phyloP scores from a whole-genome alignment of 306 rosid genomes.

The Vigna mungo region DNA sequence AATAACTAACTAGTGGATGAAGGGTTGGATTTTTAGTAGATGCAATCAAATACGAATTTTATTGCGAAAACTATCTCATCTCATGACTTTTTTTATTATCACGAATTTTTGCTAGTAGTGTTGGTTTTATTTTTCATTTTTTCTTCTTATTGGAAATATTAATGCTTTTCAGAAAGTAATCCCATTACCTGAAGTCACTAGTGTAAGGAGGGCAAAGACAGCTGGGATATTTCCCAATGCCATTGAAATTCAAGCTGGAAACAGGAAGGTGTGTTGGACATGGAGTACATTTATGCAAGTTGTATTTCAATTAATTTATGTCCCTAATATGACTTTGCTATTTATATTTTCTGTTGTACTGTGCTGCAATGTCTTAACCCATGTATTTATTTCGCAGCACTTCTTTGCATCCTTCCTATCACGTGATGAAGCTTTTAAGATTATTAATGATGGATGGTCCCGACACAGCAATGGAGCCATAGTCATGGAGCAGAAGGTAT shows the following conservation, averaged over 20 bases:
- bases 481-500: constrained; percentile 65
- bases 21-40: constrained; percentile 22
- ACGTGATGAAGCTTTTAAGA: constrained; percentile 91
- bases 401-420: constrained; percentile 94
- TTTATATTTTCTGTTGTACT: constrained; percentile 35
- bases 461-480: constrained; percentile 58
- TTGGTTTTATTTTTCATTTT: constrained; percentile 37
- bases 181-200: constrained; percentile 78
- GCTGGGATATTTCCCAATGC: constrained; percentile 98
- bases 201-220: constrained; percentile 88
- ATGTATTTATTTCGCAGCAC: constrained; percentile 63
- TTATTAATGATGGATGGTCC: constrained; percentile 85
- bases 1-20: not conserved
- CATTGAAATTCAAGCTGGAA: constrained; percentile 76
- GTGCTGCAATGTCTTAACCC: constrained; percentile 44
- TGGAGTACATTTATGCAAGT: constrained; percentile 30
- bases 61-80: constrained; percentile 14
- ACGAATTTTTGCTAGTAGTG: constrained; percentile 6
- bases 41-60: constrained; percentile 27
- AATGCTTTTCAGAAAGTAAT: constrained; percentile 76
- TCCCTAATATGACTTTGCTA: constrained; percentile 16
- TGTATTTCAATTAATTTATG: constrained; percentile 37
- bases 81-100: constrained; percentile 25
- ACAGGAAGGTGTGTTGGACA: constrained; percentile 68
- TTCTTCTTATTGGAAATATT: constrained; percentile 25